Conservation (phyloP, 2,329 filamentous ascomycete species). For the Exophiala viscosa region DNA sequence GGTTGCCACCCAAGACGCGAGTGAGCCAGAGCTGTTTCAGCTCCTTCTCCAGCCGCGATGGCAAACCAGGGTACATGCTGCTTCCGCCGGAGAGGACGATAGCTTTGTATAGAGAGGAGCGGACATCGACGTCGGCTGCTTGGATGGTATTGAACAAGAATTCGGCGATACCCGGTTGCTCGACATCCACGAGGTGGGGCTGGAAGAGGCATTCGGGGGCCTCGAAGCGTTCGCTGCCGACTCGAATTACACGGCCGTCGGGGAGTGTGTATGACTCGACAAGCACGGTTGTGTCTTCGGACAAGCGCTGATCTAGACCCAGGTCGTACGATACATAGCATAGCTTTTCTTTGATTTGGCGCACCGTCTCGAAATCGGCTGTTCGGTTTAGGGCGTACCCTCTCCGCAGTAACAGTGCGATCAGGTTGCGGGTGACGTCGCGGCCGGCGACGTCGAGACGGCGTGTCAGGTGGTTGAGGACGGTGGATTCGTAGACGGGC, state of each 20-base stretch:
- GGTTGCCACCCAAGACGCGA: constrained; percentile 81
- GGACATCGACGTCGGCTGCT: constrained; percentile 88
- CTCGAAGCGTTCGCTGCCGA: constrained; percentile 96
- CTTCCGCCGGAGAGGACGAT: constrained; percentile 94
- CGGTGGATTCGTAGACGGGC: constrained; percentile 95
- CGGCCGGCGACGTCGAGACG: constrained; percentile 92
- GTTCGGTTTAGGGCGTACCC: constrained; percentile 97
- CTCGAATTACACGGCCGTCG: constrained; percentile 90
- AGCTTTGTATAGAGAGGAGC: constrained; percentile 90
- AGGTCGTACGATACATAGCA: constrained; percentile 99
- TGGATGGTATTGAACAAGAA: constrained; percentile 99
- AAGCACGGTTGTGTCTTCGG: constrained; percentile 93
- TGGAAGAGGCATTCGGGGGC: constrained; percentile 98
- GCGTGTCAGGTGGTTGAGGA: constrained; percentile 92
- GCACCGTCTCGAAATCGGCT: constrained; percentile 96
- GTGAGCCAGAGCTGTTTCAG: constrained; percentile 98
- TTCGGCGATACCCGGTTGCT: constrained; percentile 93
- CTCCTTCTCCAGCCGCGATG: constrained; percentile 94
- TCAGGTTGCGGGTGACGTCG: constrained; percentile 97
- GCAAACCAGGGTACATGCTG: constrained; percentile 98
- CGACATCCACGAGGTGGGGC: constrained; percentile 93
- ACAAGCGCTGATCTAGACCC: constrained; percentile 89
- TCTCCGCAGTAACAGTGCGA: constrained; percentile 85
- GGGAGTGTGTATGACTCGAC: constrained; percentile 97
- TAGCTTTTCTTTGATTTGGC: constrained; percentile 99